Base-by-base conservation (phyloP, 257 asterid genomes). In the Gentiana straminea region DNA sequence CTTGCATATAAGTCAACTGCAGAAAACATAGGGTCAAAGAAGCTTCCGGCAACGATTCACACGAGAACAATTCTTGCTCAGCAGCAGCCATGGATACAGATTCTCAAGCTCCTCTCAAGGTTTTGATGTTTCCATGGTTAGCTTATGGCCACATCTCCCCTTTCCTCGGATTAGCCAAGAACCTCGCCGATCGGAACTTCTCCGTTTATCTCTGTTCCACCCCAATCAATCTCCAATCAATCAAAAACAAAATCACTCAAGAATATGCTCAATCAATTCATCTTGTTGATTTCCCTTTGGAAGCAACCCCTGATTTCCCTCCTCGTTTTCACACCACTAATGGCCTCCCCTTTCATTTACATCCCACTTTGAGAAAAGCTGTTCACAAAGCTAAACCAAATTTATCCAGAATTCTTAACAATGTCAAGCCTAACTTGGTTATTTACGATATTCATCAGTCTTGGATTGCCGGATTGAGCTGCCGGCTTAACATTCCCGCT, bases 111-210 rank as follows among this genome's bases (percentile, higher is more conserved):
- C 44, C 65, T n/a, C 49, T 24, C 41, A 78, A 69, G 51, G 41
- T 74, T 0, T 60, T 78, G 48, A 57, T 79, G 78, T 67, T 79
- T 13, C 84, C 87, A 73, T 83, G 79, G 82, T 57, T 80, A 11
- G 87, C 74, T 8, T 75, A 80, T 55, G 87, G 92, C 4, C 83
- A 83, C 55, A 71, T 83, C 15, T 68, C 84, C 52, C 85, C 85
- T 3, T 71, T 60, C 62, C 54, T 83, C 0, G 83, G 77, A 59
- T 64, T 83, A 2, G 81, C 94, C 69, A 84, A 72, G 60, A 66
- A 55, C 4, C 77, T 84, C 32, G n/a, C 68, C 0, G 54, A 65
- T 4, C 54, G 57, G 65, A 73, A 77, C 15, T 68, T 76, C 49
- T 44, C 33, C 33, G 33, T 56, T 0, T 68, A 64, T 33, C 46